A percentile compares a stretch with the other conserved stretches of the same genome.
phyloP scores from a whole-genome alignment of 129 eudicot genomes.

The Helichrysum umbraculigerum region DNA sequence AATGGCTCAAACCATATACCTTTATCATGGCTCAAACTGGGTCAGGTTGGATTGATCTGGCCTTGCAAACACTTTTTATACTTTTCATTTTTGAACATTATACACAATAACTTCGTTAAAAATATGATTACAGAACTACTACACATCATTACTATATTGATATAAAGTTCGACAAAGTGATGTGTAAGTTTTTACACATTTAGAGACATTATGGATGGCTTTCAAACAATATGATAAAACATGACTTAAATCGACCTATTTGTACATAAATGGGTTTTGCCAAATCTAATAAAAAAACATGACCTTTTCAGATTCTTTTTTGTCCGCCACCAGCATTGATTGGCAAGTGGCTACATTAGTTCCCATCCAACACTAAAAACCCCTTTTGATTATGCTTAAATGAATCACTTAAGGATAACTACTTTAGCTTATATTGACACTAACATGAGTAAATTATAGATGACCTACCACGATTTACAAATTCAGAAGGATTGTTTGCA shows the following conservation, averaged over 20 bases:
- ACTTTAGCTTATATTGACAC: not conserved
- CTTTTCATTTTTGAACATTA: too few species aligned
- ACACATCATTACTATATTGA: not conserved
- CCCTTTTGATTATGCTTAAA: not conserved
- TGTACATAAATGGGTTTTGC: not conserved
- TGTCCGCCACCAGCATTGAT: not conserved
- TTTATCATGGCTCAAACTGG: not conserved
- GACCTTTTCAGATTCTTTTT: not conserved
- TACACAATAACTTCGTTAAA: not conserved
- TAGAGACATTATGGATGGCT: not conserved
- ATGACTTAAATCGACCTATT: not conserved
- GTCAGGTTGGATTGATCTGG: not conserved
- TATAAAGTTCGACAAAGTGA: not conserved
- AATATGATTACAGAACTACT: not conserved
- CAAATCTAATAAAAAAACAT: not conserved
- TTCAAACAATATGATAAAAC: not conserved
- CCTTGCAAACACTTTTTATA: too few species aligned
- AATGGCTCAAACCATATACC: not conserved
- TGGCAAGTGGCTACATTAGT: not conserved
- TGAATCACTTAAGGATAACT: not conserved
- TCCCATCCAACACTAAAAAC: not conserved
- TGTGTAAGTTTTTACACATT: not conserved
- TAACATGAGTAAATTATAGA: not conserved
- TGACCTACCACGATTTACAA: constrained; percentile 67
- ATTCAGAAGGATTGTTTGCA: constrained; percentile 67